phyloP scores from a whole-genome alignment of 257 asterid species.

The Plantago ovata region DNA sequence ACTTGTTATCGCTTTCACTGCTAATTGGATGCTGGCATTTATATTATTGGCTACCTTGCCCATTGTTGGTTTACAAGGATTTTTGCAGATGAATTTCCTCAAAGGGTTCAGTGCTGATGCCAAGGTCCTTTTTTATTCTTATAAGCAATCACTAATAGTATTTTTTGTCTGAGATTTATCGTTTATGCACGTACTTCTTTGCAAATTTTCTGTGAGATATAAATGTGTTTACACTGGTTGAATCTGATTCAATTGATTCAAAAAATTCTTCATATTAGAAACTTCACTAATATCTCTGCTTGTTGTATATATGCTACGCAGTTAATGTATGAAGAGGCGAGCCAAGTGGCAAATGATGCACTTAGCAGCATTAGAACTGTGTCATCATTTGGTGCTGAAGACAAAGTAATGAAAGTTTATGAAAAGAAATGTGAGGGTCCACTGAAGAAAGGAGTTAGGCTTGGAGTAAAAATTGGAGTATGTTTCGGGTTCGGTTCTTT shows the following conservation, averaged over 20 bases:
- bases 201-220: no score
- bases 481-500: conserved; percentile 49
- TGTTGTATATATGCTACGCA: conserved; percentile 9
- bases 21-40: conserved; percentile 76
- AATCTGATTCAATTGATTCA: no score
- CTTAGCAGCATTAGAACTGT: conserved; percentile 82
- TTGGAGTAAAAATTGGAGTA: conserved; percentile 59
- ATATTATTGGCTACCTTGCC: conserved; percentile 51
- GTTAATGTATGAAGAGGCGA: conserved; percentile 87
- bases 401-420: conserved; percentile 58
- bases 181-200: not conserved
- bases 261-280: no score
- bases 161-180: not conserved
- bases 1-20: conserved; percentile 56
- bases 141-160: no score
- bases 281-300: no score
- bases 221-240: no score
- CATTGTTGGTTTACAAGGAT: conserved; percentile 68
- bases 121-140: conserved; percentile 45
- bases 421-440: conserved; percentile 65
- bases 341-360: conserved; percentile 86
- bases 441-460: conserved; percentile 47
- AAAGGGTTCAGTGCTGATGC: conserved; percentile 66
- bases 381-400: conserved; percentile 79
- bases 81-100: conserved; percentile 48